Evolutionary conservation across 306 rosid species (phyloP), one percentile per base, ranked within the genome.

Genomic region (Quillaja saponaria): DNA sequence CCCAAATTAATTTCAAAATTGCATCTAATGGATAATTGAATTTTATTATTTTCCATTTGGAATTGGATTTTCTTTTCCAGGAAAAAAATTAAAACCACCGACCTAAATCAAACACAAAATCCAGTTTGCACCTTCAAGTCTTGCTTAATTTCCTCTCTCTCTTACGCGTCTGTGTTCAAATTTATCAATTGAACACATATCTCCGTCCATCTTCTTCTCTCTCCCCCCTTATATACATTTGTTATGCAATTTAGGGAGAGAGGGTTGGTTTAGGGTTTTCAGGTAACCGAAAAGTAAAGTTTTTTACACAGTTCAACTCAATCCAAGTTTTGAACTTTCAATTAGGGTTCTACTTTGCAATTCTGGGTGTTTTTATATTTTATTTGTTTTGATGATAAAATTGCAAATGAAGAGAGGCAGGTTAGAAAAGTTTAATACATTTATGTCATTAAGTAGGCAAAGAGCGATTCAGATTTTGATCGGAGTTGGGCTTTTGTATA

Each of bases 391-490:
- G 0, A 5, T n/a, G 19, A 8, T 0, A 0, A 41, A 51, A 10
- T 68, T 45, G 67, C 76, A 42, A 73, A 85, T 85, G 97, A 85
- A 69, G 86, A 85, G 84, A 79, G 71, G 67, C 14, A 84, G 76
- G 66, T 49, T 55, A 46, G 86, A 76, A 1, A 84, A 83, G 49
- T 39, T 74, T 0, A 81, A 82, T 18, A 19, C 61, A 12, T 49
- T 86, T 18, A 34, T 80, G 47, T 72, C 90, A 11, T 58, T 88
- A 13, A 82, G 37, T 3, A 75, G 85, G 71, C 88, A 86, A 39
- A 83, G 98, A 74, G 79, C 90, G 71, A 10, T 89, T 67, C 95
- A 92, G 56, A 80, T 81, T 55, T 77, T 92, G 61, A 58, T 83
- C 15, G 73, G 71, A 13, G 34, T 80, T 33, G 86, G 82, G 0